Evolutionary conservation across 257 asterid species (phyloP).

Genomic region (Penstemon barbatus): DNA sequence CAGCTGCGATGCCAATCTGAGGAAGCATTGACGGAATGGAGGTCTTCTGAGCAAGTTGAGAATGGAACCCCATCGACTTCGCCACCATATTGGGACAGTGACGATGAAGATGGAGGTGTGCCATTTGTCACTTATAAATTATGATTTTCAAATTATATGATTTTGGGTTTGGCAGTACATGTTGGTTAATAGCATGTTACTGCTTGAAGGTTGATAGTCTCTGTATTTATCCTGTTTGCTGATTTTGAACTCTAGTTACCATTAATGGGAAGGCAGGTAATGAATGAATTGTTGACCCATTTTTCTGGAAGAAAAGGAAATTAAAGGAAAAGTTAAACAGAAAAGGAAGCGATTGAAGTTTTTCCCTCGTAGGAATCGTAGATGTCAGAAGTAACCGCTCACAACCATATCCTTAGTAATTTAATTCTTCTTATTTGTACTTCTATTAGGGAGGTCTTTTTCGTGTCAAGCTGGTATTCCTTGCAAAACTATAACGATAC

Average conservation of each 20-base stretch:
- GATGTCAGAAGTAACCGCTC: neutral
- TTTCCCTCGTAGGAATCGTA: neutral
- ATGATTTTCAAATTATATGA: neutral
- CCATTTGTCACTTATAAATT: conserved; percentile 8
- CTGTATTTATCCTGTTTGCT: neutral
- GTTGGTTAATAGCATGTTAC: neutral
- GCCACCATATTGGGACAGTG: conserved; percentile 82
- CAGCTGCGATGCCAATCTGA: conserved; percentile 50
- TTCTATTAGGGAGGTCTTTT: neutral
- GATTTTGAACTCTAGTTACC: conserved; percentile 15
- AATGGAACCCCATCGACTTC: conserved; percentile 68
- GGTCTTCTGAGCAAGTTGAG: conserved; percentile 71
- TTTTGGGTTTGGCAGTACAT: conserved; percentile 10
- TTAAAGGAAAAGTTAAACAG: neutral
- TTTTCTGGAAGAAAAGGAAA: neutral
- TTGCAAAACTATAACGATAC: neutral
- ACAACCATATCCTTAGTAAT: neutral
- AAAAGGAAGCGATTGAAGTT: neutral
- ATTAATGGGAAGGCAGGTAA: neutral
- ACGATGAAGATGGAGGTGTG: conserved; percentile 62
- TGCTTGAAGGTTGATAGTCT: neutral
- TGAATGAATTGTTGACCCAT: neutral
- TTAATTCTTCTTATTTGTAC: neutral
- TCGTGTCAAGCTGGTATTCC: neutral
- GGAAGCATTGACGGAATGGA: conserved; percentile 70